Evolutionary conservation across 129 eudicot genomes (phyloP), one percentile per base, ranked within the genome.

Genomic region (Tagetes patula): DNA sequence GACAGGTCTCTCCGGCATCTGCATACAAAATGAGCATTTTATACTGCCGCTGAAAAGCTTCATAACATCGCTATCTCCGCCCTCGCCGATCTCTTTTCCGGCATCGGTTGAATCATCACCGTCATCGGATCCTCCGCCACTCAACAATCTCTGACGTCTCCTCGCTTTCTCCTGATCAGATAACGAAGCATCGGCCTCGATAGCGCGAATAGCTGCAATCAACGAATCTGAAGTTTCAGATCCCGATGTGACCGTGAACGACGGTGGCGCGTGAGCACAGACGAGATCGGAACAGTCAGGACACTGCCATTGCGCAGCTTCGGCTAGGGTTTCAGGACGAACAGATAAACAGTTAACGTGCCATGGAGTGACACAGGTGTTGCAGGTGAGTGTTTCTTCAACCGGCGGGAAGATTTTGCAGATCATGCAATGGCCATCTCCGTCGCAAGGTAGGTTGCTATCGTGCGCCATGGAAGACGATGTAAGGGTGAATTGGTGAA

Each of bases 301-400:
- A 46, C 98, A 92, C 70, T 85, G 91, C 84, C 89, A 92, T 13
- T 72, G 72, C 1, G 82, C 55, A 1, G 81, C 79, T 31, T 75
- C 77, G 54, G 85, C 81, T 71, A 84, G 88, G 83, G 89, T 87
- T 73, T 66, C 64, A 0, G 96, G 92, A 8, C 71, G 80, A 4
- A 48, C 42, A 0, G 82, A 81, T 30, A 92, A 87, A 46, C 98
- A 92, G 4, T 67, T 40, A 39, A 87, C 77, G 74, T 92, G 98
- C 98, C 98, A 92, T 0, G 98, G 96, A 20, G 98, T 87, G 42
- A 75, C 86, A 56, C 98, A 92, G 45, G 90, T 92, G 55, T 67
- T 79, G 71, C 98, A 92, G 52, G 81, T 74, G 49, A 92, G 80
- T 0, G 76, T 85, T 56, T 73, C 83, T n/a, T 80, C 85, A 30